Evolutionary conservation across 345 rosid species (phyloP), one percentile per base, ranked within the genome.

Genomic region (Dovyalis caffra): DNA sequence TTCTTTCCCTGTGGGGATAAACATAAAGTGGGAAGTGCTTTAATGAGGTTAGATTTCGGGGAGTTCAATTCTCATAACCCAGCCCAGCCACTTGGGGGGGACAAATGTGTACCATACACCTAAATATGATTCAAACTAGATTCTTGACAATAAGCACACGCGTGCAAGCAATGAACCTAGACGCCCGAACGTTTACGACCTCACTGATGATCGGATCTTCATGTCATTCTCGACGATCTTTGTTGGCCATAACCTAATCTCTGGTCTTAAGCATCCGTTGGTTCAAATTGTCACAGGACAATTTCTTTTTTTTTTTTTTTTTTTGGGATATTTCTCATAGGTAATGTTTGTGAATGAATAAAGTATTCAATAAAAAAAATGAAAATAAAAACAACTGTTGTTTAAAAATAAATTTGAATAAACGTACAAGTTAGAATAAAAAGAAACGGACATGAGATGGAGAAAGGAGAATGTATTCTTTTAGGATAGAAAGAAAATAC

Each of bases 111-210:
- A 77, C 37, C 71, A 37, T 63, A 68, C 69, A 77, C 79, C 65
- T 53, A 51, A 68, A 70, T 70, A 35, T 70, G 37, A 76, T 73
- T 81, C 53, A 66, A 64, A 70, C 14, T 23, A 67, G 68, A 74
- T 81, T 56, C 11, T n/a, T 51, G 68, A 53, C 68, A 72, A 75
- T 70, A 16, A 43, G 49, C 77, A 40, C 77, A 63, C 75, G 74
- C 80, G 81, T 72, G 86, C 65, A 45, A 76, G 64, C 80, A 74
- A 72, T 81, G 82, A 72, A 81, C 74, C 76, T 76, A 33, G 83
- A 82, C 85, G 57, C 20, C 35, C 10, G 47, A 68, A 74, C 28
- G 28, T 26, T 62, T 18, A 1, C 66, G 33, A 12, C 9, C 35
- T 29, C 21, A 14, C 8, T 28, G 10, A 15, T 62, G 66, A n/a